Base-by-base conservation (phyloP, 2,329 filamentous ascomycete species). In the Periconia digitata region DNA sequence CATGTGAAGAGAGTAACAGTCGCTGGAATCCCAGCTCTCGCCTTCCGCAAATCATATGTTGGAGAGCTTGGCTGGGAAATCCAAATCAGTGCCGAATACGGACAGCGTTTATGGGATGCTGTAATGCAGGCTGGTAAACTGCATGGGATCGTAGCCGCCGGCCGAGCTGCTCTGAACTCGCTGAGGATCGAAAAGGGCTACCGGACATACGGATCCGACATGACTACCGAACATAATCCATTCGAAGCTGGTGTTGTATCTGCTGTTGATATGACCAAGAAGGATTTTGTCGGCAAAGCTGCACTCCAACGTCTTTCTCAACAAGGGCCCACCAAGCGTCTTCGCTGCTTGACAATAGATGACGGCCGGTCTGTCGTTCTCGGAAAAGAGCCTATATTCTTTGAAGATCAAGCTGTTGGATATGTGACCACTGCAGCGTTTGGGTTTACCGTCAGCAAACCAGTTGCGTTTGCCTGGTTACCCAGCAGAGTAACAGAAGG, bases 41-140 rank as follows among this genome's bases (percentile, higher is more conserved):
- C 74, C 0, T 76, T 84, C 57, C 74, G 80, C 2, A 73, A 83
- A 32, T 85, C 83, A 0, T 83, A 80, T 43, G 79, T 86, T 3
- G 83, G 84, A 6, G 83, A 86, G 55, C 67, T 74, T 0, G 83
- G 84, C 1, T 86, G 82, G 81, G 83, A 86, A 59, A 76, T 86
- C 17, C 81, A 84, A 50, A 76, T 82, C 1, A 83, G 74, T 27
- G 79, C 83, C 0, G 83, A 85, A 21, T 76, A 80, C 35, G 83
- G 83, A 0, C 75, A 76, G 12, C 70, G 75, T 1, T 69, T 86
- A 0, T 86, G 84, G 84, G 82, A 85, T 51, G 71, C 72, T 0
- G 65, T 86, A 1, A 84, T 70, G 72, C 63, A 76, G 24, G 79
- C 80, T 1, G 83, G 83, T 0, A 75, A 79, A 51, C 56, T 70